Evolutionary conservation across 164 flowering plant species (phyloP).

Genomic region (Protea cynaroides): DNA sequence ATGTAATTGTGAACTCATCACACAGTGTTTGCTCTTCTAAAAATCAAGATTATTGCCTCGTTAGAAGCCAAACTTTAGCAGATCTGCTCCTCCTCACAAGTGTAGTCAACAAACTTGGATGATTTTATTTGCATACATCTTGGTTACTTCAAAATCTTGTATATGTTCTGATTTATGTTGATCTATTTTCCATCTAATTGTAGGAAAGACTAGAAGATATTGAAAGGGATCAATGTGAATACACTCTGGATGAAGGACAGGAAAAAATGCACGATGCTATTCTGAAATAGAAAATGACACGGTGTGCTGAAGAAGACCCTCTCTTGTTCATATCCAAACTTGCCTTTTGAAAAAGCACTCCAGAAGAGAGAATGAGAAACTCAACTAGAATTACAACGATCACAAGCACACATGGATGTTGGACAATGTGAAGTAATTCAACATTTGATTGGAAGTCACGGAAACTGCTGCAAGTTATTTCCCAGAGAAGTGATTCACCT

Average conservation of each 20-base stretch:
- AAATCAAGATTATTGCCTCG: no score
- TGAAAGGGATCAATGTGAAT: constrained; percentile 83
- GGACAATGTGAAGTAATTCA: constrained; percentile 79
- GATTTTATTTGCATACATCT: background rate
- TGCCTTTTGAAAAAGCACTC: constrained; percentile 63
- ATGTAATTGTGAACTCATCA: no score
- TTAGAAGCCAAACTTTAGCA: background rate
- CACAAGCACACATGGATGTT: constrained; percentile 71
- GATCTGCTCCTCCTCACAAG: background rate
- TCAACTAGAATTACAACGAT: constrained; percentile 70
- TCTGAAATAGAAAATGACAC: constrained; percentile 45
- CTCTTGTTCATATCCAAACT: constrained; percentile 78
- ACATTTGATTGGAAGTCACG: constrained; percentile 69
- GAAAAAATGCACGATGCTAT: constrained; percentile 62
- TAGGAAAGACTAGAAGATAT: constrained; percentile 84
- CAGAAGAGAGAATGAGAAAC: constrained; percentile 82
- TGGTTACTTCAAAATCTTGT: background rate
- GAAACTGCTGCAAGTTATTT: constrained; percentile 46
- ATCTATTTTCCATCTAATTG: constrained; percentile 7
- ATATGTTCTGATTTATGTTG: background rate
- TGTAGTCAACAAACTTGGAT: background rate
- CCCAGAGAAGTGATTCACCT: constrained; percentile 38
- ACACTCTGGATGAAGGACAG: constrained; percentile 89
- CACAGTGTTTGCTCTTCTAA: no score
- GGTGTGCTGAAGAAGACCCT: constrained; percentile 68